A percentile compares a stretch with the other conserved stretches of the same genome.
Conservation (phyloP, 2,329 filamentous ascomycete genomes). For the Periconia sp. region DNA sequence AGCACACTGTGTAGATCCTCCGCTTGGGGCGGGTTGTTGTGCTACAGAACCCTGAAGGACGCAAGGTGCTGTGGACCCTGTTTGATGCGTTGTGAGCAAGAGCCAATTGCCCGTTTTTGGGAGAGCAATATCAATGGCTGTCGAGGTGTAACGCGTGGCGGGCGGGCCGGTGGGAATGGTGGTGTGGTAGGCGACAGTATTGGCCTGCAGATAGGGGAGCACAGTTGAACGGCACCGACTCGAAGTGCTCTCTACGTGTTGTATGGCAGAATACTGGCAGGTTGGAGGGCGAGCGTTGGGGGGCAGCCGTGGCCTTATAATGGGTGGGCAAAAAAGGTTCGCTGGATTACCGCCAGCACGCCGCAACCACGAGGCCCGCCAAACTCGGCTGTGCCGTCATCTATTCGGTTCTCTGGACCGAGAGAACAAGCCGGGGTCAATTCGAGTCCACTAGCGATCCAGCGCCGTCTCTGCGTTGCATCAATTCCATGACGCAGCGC, state of each 20-base stretch:
- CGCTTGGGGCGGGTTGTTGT: conserved; percentile 32
- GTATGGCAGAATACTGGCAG: not conserved
- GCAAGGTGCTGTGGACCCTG: conserved; percentile 35
- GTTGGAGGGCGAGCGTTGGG: not conserved
- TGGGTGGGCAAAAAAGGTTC: conserved; percentile 3
- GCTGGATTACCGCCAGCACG: conserved; percentile 1
- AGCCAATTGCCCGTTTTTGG: conserved; percentile 17
- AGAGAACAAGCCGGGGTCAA: conserved; percentile 13
- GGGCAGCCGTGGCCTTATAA: conserved; percentile 8
- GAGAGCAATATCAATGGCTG: conserved; percentile 26
- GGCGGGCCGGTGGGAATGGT: conserved; percentile 30
- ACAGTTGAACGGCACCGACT: conserved; percentile 30
- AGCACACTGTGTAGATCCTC: conserved; percentile 40
- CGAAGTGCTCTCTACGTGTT: conserved; percentile 6
- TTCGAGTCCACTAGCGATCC: conserved; percentile 8
- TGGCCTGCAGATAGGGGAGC: conserved; percentile 22
- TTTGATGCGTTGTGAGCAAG: conserved; percentile 21
- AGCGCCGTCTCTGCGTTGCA: conserved; percentile 9
- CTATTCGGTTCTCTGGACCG: conserved; percentile 21
- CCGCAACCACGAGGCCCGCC: conserved; percentile 8
- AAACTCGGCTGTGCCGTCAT: conserved; percentile 23
- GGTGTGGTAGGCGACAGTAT: conserved; percentile 17
- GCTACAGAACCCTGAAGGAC: conserved; percentile 30
- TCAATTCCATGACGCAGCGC: conserved; percentile 21
- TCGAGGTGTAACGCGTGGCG: conserved; percentile 33